Conservation (phyloP, 1,284 basidiomycete species). For the Ustilago vetiveriae region DNA sequence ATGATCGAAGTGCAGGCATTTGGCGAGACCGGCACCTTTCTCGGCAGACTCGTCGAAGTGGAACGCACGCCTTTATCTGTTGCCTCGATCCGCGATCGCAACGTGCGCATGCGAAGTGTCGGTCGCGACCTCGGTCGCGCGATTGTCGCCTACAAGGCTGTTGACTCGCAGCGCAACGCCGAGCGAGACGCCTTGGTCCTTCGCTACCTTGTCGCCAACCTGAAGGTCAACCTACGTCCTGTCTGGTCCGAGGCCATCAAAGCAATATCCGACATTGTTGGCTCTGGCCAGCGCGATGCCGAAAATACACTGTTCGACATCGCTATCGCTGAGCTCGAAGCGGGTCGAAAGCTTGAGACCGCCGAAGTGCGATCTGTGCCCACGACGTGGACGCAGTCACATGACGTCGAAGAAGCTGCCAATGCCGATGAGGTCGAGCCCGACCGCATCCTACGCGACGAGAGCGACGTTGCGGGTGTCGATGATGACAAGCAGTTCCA, state of each 20-base stretch:
- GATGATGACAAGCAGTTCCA: constrained; percentile 54
- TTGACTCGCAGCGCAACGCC: constrained; percentile 12
- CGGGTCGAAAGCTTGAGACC: constrained; percentile 24
- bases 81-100: constrained; percentile 57
- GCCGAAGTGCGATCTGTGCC: constrained; percentile 27
- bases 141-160: constrained; percentile 29
- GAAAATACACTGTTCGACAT: constrained; percentile 23
- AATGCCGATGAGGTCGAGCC: constrained; percentile 35
- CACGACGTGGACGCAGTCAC: constrained; percentile 9
- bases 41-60: constrained; percentile 50
- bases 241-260: constrained; percentile 61
- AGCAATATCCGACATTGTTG: constrained; percentile 55
- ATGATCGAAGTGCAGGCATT: constrained; percentile 22
- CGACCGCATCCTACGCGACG: constrained; percentile 33
- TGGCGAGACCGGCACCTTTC: constrained; percentile 6
- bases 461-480: constrained; percentile 36
- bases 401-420: background rate
- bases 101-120: constrained; percentile 58
- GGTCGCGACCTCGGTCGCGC: constrained; percentile 53
- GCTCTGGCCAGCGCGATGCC: constrained; percentile 12
- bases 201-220: constrained; percentile 55
- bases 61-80: constrained; percentile 56
- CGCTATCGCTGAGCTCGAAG: constrained; percentile 37
- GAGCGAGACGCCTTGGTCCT: constrained; percentile 37
- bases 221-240: constrained; percentile 65